phyloP scores from a whole-genome alignment of 2,329 filamentous ascomycete species.

The Trichocomaceae sp. region DNA sequence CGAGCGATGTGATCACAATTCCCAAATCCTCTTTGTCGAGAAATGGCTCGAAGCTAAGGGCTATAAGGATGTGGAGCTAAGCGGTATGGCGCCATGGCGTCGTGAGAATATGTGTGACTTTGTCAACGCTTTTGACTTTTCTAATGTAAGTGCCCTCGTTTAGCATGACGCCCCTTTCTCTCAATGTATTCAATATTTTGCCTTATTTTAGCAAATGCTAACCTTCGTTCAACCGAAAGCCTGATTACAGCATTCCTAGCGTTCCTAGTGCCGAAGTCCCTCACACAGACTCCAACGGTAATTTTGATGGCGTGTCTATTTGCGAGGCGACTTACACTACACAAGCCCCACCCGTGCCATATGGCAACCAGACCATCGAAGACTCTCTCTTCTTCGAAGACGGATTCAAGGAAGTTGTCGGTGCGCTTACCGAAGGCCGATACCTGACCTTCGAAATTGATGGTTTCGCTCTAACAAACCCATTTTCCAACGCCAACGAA shows the following conservation, averaged over 20 bases:
- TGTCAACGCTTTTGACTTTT: conserved; percentile 38
- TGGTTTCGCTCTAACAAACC: conserved; percentile 40
- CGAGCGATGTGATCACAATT: conserved; percentile 51
- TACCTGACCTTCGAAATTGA: conserved; percentile 47
- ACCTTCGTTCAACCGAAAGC: conserved; percentile 21
- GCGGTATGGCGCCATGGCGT: conserved; percentile 43
- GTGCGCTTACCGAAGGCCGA: conserved; percentile 49
- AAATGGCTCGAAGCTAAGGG: conserved; percentile 44
- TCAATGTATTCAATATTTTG: too few relatives aligned
- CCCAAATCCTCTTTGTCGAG: conserved; percentile 51
- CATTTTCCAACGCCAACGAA: conserved; percentile 13
- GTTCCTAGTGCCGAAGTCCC: conserved; percentile 43
- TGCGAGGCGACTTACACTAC: conserved; percentile 38
- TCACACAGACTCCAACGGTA: conserved; percentile 36
- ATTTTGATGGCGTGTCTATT: conserved; percentile 41
- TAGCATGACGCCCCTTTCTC: neutral
- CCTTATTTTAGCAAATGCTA: too few relatives aligned
- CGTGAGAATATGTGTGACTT: conserved; percentile 45
- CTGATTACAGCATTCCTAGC: conserved; percentile 44
- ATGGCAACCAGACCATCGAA: conserved; percentile 35
- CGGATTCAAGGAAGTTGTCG: conserved; percentile 49
- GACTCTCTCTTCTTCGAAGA: conserved; percentile 41
- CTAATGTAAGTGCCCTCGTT: conserved; percentile 21
- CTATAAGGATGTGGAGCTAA: conserved; percentile 29
- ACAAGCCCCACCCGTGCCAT: conserved; percentile 44